These are phyloP conservation scores for Hypoxylon sp. DNA, from an alignment of 2,329 filamentous ascomycete species.

Conservation along the genomic window DNA sequence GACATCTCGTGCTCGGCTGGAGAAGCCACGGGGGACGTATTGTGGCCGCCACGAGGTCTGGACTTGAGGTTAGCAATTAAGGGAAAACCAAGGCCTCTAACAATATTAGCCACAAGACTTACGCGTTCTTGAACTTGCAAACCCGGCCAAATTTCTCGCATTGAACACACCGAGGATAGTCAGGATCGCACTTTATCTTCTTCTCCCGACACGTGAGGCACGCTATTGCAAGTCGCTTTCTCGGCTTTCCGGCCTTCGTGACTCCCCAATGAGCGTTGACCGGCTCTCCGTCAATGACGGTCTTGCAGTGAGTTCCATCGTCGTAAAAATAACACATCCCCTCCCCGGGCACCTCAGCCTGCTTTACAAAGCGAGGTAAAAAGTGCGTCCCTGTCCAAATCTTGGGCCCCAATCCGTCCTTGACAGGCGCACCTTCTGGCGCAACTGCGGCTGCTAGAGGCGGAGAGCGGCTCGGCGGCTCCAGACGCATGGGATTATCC, in stretches of 20 bases:
- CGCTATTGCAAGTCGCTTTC: conserved; percentile 85
- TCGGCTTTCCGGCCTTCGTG: conserved; percentile 92
- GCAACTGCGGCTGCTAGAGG: conserved; percentile 50
- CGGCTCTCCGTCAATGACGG: conserved; percentile 84
- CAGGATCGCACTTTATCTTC: conserved; percentile 97
- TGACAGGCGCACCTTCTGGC: conserved; percentile 62
- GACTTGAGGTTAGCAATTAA: conserved; percentile 38
- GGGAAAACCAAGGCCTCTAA: not conserved
- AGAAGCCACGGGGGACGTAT: conserved; percentile 66
- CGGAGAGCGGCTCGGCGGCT: conserved; percentile 47
- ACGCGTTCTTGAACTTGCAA: conserved; percentile 90
- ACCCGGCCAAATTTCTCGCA: conserved; percentile 90
- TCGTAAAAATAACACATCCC: conserved; percentile 89
- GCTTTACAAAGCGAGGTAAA: conserved; percentile 72
- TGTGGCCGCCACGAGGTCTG: conserved; percentile 70
- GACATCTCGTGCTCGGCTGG: conserved; percentile 63
- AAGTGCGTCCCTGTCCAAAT: conserved; percentile 78
- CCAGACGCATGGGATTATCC: conserved; percentile 45
- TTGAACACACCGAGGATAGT: conserved; percentile 87
- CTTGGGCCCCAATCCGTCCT: conserved; percentile 74
- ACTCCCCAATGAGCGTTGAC: conserved; percentile 95
- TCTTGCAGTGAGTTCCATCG: conserved; percentile 84
- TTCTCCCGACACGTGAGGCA: conserved; percentile 94
- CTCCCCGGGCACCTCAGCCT: conserved; percentile 79
- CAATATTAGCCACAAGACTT: conserved; percentile 57